These are phyloP conservation scores for Xylaria sp. DNA, from an alignment of 2,329 filamentous ascomycete species.

Conservation along the genomic window DNA sequence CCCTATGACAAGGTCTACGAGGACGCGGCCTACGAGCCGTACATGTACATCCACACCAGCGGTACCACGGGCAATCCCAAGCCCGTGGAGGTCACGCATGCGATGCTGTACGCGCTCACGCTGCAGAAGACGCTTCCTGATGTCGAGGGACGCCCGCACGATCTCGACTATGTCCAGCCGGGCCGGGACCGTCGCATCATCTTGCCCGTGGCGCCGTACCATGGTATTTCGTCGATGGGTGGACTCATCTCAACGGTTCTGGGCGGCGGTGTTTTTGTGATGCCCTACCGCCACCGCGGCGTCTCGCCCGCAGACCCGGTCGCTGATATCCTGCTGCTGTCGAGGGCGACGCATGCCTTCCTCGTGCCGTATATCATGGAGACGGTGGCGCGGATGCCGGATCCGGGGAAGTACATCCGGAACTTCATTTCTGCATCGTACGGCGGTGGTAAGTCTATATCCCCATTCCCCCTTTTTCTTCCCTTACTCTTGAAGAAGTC, in stretches of 20 bases:
- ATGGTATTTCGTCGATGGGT: constrained; percentile 16
- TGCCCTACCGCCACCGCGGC: constrained; percentile 20
- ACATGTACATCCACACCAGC: constrained; percentile 21
- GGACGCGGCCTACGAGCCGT: constrained; percentile 19
- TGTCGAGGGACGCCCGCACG: constrained; percentile 14
- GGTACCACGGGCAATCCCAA: constrained; percentile 23
- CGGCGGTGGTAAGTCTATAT: constrained; percentile 20
- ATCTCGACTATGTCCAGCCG: constrained; percentile 3
- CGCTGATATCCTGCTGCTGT: constrained; percentile 12
- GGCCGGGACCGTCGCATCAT: constrained; percentile 17
- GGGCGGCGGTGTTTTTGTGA: constrained; percentile 17
- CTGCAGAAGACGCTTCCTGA: constrained; percentile 14
- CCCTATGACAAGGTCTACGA: constrained; percentile 22
- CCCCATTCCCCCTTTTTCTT: too few relatives aligned
- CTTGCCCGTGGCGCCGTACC: constrained; percentile 18
- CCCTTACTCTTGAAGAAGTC: not conserved
- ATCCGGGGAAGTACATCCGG: constrained; percentile 20
- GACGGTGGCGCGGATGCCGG: constrained; percentile 15
- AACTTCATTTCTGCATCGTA: constrained; percentile 16
- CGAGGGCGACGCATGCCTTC: constrained; percentile 12
- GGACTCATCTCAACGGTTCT: constrained; percentile 16
- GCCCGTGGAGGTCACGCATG: constrained; percentile 13
- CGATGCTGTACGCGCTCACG: constrained; percentile 8
- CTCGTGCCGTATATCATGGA: constrained; percentile 25
- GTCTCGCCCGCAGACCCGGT: constrained; percentile 12